phyloP scores from a whole-genome alignment of 2,329 filamentous ascomycete genomes.

The Lecanicillium sp. region DNA sequence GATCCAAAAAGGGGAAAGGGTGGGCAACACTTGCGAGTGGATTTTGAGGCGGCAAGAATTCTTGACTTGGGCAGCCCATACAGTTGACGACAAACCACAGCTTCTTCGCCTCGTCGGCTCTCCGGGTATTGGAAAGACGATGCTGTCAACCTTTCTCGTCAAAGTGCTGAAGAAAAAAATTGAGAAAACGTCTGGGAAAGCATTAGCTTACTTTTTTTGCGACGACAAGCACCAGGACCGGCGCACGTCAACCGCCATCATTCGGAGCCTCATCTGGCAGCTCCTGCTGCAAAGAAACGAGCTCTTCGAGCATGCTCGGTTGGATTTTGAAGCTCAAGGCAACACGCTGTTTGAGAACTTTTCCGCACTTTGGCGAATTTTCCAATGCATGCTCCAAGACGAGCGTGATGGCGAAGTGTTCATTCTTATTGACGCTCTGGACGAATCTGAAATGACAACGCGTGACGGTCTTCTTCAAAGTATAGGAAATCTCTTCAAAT shows the following conservation, averaged over 20 bases:
- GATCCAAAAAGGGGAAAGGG: slow-evolving; percentile 6
- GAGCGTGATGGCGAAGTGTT: slow-evolving; percentile 5
- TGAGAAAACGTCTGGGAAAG: slow-evolving; percentile 3
- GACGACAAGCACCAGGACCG: slow-evolving; percentile 8
- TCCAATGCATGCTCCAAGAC: slow-evolving; percentile 6
- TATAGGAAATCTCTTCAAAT: slow-evolving; percentile 1
- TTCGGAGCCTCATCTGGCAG: slow-evolving; percentile 11
- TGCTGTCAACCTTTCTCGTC: slow-evolving; percentile 10
- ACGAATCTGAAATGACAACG: slow-evolving; percentile 8
- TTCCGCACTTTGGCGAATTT: slow-evolving; percentile 8
- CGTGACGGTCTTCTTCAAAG: slow-evolving; percentile 2
- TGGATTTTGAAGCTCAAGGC: slow-evolving; percentile 1
- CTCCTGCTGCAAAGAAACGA: slow-evolving; percentile 8
- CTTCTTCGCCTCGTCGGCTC: slow-evolving; percentile 9
- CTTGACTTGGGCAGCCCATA: slow-evolving; percentile 2
- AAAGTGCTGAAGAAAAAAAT: slow-evolving; percentile 4
- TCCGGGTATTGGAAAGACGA: slow-evolving; percentile 11
- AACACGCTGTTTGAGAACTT: slow-evolving; percentile 4
- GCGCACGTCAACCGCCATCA: slow-evolving; percentile 4
- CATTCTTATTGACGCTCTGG: slow-evolving; percentile 10
- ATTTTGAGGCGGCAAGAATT: slow-evolving; percentile 9
- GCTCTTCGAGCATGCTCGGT: slow-evolving; percentile 6
- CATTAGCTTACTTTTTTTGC: slow-evolving; percentile 9
- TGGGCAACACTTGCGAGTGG: slow-evolving; percentile 9
- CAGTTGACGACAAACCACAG: slow-evolving; percentile 1